These are phyloP conservation scores for Phytophthora fragariae DNA, from an alignment of 352 stramenopile species.

Conservation along the genomic window DNA sequence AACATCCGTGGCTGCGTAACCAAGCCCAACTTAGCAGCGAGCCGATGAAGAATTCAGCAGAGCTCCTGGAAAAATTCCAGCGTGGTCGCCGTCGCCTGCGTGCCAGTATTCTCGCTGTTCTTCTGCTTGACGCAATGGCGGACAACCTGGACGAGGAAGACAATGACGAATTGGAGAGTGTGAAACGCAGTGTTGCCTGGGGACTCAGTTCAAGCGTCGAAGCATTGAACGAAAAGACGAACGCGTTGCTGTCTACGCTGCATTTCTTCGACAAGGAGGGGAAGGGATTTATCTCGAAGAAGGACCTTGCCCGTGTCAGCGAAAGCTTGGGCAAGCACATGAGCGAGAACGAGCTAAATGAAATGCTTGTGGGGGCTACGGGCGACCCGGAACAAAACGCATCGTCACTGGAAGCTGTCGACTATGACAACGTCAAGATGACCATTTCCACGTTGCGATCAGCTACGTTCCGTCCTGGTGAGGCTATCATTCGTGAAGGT, in stretches of 20 bases:
- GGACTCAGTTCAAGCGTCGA: constrained; percentile 77
- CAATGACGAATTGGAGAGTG: constrained; percentile 43
- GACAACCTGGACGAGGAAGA: constrained; percentile 51
- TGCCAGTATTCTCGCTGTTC: constrained; percentile 78
- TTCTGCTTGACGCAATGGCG: constrained; percentile 69
- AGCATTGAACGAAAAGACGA: constrained; percentile 72
- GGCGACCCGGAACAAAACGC: constrained; percentile 75
- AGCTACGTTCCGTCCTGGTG: constrained; percentile 64
- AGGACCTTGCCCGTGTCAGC: constrained; percentile 77
- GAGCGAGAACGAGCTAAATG: constrained; percentile 80
- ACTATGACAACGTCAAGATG: constrained; percentile 87
- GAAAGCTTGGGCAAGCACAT: constrained; percentile 75
- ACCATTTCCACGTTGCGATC: constrained; percentile 83
- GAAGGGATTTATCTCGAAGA: constrained; percentile 86
- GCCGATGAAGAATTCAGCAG: constrained; percentile 72
- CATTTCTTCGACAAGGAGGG: constrained; percentile 81
- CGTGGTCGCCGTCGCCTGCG: constrained; percentile 75
- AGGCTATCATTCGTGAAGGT: constrained; percentile 81
- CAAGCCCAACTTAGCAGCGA: constrained; percentile 59
- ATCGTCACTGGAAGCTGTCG: constrained; percentile 59
- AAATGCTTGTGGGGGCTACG: constrained; percentile 84
- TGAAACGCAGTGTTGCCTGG: constrained; percentile 65
- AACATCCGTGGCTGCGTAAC: constrained; percentile 77
- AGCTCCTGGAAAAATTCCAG: constrained; percentile 84
- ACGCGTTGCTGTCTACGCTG: constrained; percentile 72